Base-by-base conservation (phyloP, 2,329 filamentous ascomycete species). In the Arthroderma uncinatum region DNA sequence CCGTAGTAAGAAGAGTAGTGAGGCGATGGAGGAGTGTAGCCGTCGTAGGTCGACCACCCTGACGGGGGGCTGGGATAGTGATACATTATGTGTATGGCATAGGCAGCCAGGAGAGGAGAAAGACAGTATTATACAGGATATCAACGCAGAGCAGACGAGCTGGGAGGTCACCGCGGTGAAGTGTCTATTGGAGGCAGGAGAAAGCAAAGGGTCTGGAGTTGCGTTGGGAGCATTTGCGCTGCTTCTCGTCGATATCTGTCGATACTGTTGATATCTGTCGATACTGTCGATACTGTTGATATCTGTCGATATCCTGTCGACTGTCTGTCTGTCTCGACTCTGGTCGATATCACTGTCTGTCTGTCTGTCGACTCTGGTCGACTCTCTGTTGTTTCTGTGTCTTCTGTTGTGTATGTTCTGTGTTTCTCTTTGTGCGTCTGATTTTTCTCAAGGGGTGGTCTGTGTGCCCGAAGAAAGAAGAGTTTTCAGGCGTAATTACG, bases 11-110 rank as follows among this genome's bases (percentile, higher is more conserved):
- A 73, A 57, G 68, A 64, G 66, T 75, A 74, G 59, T 71, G 75
- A 19, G 79, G 78, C 56, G 79, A 80, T 56, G 78, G 74, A 21
- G 76, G 75, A 55, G 76, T 73, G 37, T 72, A 71, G 60, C 73
- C 73, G 58, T 78, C 78, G 61, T 77, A 71, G 70, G 75, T 77
- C 57, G 69, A 64, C 60, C 73, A 71, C 70, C 76, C 79, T 67
- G 73, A 73, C 57, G 72, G 72, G 56, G 73, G 73, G 67, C 68
- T 68, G 61, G 71, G 65, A 62, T 74, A 74, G 63, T 74, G 73
- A 68, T 74, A 75, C 73, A 76, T 76, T 72, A 71, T 72, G 64
- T n/a, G 65, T 16, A 40, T 40, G 4, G 19, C 37, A 64, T 57
- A 56, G 47, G 63, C 63, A 54, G 56, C 57, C 61, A 59, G 42